Base-by-base conservation (phyloP, 1,284 basidiomycete genomes). In the Irpex sp. region DNA sequence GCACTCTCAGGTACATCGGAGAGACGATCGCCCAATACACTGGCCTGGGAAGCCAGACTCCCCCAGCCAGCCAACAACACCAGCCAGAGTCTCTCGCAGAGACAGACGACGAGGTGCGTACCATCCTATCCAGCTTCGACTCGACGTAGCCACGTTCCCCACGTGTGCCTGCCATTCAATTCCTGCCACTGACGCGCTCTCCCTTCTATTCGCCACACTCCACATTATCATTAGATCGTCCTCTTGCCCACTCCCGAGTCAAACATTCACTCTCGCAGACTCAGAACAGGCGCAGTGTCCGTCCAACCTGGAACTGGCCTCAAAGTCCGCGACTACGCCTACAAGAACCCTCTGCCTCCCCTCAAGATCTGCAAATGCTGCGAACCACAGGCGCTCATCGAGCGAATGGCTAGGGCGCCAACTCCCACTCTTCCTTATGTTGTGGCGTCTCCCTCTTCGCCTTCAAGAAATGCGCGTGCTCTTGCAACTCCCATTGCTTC, bases 261-360 rank as follows among this genome's bases (percentile, higher is more conserved):
- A 15, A 34, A 15, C 55, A 11, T 26, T 31, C 38, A 34, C 31
- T 21, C 13, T 38, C 49, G 15, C 49, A 36, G 34, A 21, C 48
- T 17, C 49, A 56, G 40, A n/a, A 13, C 15, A n/a, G 34, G n/a
- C 26, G 47, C 21, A 21, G 36, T 26, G 21, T 13, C 3, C 59
- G 26, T 48, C 9, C 40, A 44, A 11, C 40, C 40, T 4, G 15
- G 15, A 3, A 44, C 40, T 44, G 85, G 86, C 19, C 81, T 91
- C 73, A 87, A 84, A 81, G 85, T 88, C 65, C 84, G 85, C 76
- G 88, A 91, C 75, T 91, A 87, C 77, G 87, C 84, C 21, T 87
- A 85, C 75, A 85, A 89, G 73, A 86, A 80, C 73, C 82, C 74
- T 36, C 75, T 89, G 47, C 86, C 88, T 5, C 85, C 86, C 8